Base-by-base conservation (phyloP, 345 rosid genomes). In the Lepidium sativum region DNA sequence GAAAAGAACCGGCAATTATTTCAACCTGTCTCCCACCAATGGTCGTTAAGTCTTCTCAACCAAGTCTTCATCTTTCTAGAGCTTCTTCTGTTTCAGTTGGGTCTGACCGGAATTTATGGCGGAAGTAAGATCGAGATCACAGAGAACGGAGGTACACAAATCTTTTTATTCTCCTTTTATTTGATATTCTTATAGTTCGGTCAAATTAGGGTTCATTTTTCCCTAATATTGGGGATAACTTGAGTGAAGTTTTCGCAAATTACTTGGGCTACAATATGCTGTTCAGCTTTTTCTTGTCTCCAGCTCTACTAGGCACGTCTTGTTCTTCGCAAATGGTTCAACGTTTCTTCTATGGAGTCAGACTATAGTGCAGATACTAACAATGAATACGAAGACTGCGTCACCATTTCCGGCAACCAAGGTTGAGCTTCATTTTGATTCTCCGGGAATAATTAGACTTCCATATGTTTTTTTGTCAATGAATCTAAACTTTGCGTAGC, bases 261-360 rank as follows among this genome's bases (percentile, higher is more conserved):
- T 61, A 75, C 62, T 79, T 76, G 86, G 85, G 80, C 79, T 86
- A 86, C 88, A 75, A 61, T 78, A 50, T 88, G 83, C 76, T 88
- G 88, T 82, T 88, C 90, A 79, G 89, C 80, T 81, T 86, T 81
- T 82, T 82, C 82, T 49, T 85, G 81, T 86, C 71, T 89, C 68
- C 96, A 91, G 80, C 78, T 84, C 57, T 83, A 81, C 60, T 92
- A 96, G 98, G 78, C 85, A 11, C 78, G 86, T 34, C 77, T 84
- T 23, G 78, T 89, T n/a, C 50, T 92, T 55, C 83, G 95, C 11
- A 87, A 92, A 78, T 85, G 79, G 92, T 72, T 92, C 48, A 92
- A 92, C 53, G 78, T 87, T 79, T 65, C 71, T 60, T 13, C 84
- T 38, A 76, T 15, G 32, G 89, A 75, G 17, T 87, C 95, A 33